A percentile compares a stretch with the other conserved stretches of the same genome.
Conservation (phyloP, 495 filamentous ascomycete genomes). For the Penicillium paxilli region DNA sequence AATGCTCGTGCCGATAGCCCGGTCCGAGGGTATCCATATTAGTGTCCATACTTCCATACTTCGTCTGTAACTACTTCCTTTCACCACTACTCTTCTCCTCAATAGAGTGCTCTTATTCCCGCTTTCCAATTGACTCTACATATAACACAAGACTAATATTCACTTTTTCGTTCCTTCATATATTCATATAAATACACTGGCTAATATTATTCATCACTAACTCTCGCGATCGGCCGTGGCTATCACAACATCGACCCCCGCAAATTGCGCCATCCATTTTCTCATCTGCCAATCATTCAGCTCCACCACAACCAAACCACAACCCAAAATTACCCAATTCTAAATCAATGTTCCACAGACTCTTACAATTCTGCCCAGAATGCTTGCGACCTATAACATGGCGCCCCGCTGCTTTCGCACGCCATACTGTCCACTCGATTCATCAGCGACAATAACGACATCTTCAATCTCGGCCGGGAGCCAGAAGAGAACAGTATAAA, state of each 20-base stretch:
- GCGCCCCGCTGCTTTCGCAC: slow-evolving; percentile 15
- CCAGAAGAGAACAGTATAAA: slow-evolving; percentile 17
- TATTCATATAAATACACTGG: too few relatives aligned
- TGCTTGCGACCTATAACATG: slow-evolving; percentile 8
- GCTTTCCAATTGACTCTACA: too few relatives aligned
- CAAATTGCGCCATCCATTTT: slow-evolving; percentile 37
- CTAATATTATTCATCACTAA: neutral
- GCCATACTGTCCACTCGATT: slow-evolving; percentile 24
- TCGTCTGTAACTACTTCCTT: too few relatives aligned
- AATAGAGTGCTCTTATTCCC: too few relatives aligned
- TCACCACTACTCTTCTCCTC: too few relatives aligned
- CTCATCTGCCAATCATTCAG: slow-evolving; percentile 16
- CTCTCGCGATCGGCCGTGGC: slow-evolving; percentile 7
- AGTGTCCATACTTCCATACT: too few relatives aligned
- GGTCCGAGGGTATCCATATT: too few relatives aligned
- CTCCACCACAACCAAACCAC: neutral
- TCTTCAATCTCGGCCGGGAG: slow-evolving; percentile 16
- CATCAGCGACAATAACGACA: slow-evolving; percentile 15
- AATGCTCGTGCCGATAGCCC: neutral
- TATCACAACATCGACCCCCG: slow-evolving; percentile 35
- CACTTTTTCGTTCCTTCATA: too few relatives aligned
- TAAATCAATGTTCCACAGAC: neutral
- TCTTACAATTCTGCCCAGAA: neutral
- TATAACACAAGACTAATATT: too few relatives aligned
- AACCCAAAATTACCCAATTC: neutral